A percentile compares a stretch with the other conserved stretches of the same genome.
Evolutionary conservation across 2,329 filamentous ascomycete species (phyloP).

Genomic region (Lachnellula arida): DNA sequence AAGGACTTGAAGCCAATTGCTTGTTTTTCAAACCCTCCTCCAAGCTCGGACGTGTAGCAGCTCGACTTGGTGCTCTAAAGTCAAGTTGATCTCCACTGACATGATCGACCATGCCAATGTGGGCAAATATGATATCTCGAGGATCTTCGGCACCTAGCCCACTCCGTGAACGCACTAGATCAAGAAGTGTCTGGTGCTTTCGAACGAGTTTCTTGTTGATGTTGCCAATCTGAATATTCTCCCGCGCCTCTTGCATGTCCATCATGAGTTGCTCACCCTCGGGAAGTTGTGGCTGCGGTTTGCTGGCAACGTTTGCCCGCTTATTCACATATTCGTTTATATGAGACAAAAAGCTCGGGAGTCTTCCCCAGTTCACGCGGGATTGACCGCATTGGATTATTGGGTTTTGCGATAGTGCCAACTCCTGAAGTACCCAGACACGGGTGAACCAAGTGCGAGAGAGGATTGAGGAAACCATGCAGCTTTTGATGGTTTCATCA

Average conservation of each 20-base stretch:
- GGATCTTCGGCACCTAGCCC: not conserved
- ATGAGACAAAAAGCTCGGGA: not conserved
- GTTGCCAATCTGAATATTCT: not conserved
- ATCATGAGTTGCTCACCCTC: not conserved
- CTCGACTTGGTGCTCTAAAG: not conserved
- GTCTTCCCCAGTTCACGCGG: not conserved
- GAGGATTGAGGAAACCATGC: slow-evolving; percentile 29
- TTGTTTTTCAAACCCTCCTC: too few relatives aligned
- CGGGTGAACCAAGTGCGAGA: slow-evolving; percentile 34
- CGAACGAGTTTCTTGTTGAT: not conserved
- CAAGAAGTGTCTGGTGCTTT: not conserved
- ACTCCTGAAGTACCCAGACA: slow-evolving; percentile 37
- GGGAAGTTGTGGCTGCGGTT: not conserved
- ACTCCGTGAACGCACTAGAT: not conserved
- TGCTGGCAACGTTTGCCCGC: too few relatives aligned
- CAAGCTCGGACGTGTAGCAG: not conserved
- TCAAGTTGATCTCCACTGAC: not conserved
- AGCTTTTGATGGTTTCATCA: not conserved
- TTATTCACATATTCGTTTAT: not conserved
- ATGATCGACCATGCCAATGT: not conserved
- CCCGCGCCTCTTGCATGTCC: not conserved
- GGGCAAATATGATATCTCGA: not conserved
- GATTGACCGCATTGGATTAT: not conserved
- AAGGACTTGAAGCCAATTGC: not conserved
- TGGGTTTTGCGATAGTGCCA: not conserved